Conservation (phyloP, 2,329 filamentous ascomycete genomes). For the Pestalotiopsis sp. region DNA sequence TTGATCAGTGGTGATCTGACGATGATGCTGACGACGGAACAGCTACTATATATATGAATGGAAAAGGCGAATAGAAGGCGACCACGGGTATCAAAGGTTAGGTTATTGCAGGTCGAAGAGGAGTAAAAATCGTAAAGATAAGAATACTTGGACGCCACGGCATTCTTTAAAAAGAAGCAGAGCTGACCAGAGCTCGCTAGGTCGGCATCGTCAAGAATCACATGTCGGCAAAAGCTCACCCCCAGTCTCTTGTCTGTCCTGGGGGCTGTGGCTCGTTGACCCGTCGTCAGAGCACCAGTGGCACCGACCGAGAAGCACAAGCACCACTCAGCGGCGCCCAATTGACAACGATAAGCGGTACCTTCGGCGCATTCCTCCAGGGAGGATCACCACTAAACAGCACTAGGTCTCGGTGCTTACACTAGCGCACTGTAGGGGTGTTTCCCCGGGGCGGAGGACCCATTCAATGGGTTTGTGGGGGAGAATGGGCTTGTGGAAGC, state of each 20-base stretch:
- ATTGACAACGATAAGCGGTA: constrained; percentile 7
- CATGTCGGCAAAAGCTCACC: constrained; percentile 10
- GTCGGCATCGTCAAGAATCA: constrained; percentile 10
- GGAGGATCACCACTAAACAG: not conserved
- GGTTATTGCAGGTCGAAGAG: not conserved
- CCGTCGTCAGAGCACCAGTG: not conserved
- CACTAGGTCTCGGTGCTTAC: not conserved
- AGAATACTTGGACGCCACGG: not conserved
- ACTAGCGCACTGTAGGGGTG: not conserved
- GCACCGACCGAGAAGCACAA: not conserved
- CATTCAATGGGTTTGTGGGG: not conserved
- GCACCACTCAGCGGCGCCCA: constrained; percentile 6
- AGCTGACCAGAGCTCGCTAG: not conserved
- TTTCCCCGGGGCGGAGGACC: not conserved
- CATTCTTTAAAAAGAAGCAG: constrained; percentile 7
- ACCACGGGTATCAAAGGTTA: not conserved
- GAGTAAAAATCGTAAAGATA: not conserved
- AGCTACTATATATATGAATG: not conserved
- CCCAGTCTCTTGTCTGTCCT: not conserved
- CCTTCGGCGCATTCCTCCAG: not conserved
- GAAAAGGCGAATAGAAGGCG: not conserved
- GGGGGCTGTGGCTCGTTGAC: not conserved
- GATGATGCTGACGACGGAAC: not conserved
- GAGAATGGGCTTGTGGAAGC: not conserved
- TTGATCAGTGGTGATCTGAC: constrained; percentile 23